A percentile compares a stretch with the other conserved stretches of the same genome.
phyloP scores from a whole-genome alignment of 2,329 filamentous ascomycete genomes.

The Trichoderma sp. region DNA sequence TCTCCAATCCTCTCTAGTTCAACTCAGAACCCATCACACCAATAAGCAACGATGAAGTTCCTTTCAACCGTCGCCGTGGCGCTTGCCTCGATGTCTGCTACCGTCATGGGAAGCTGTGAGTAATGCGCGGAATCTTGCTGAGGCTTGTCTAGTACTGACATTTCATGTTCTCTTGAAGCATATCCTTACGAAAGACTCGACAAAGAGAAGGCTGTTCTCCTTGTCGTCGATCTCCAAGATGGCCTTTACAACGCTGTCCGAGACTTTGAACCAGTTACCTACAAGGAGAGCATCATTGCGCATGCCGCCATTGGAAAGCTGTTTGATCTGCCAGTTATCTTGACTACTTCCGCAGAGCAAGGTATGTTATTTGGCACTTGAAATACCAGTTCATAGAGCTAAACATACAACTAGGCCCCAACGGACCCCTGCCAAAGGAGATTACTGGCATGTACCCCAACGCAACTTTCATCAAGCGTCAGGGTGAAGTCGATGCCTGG shows the following conservation, averaged over 20 bases:
- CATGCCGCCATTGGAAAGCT: constrained; percentile 61
- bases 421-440: constrained; percentile 59
- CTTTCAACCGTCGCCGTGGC: neutral
- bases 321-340: constrained; percentile 66
- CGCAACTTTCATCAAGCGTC: constrained; percentile 63
- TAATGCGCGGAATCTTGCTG: neutral
- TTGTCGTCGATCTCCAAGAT: constrained; percentile 40
- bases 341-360: constrained; percentile 67
- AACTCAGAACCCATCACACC: neutral
- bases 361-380: constrained; percentile 30
- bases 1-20: neutral
- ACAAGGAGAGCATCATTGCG: constrained; percentile 64
- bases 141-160: neutral
- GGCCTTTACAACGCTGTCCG: constrained; percentile 47
- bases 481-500: constrained; percentile 75
- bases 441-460: constrained; percentile 57
- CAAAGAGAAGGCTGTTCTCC: constrained; percentile 28
- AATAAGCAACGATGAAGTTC: neutral
- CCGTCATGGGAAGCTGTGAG: constrained; percentile 4
- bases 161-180: neutral
- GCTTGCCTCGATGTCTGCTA: neutral
- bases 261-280: constrained; percentile 65
- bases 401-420: constrained; percentile 52
- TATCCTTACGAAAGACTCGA: constrained; percentile 18
- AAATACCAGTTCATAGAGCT: neutral